These are phyloP conservation scores for Carex pumila DNA, from an alignment of 176 grass and related monocot genomes.

Conservation along the genomic window DNA sequence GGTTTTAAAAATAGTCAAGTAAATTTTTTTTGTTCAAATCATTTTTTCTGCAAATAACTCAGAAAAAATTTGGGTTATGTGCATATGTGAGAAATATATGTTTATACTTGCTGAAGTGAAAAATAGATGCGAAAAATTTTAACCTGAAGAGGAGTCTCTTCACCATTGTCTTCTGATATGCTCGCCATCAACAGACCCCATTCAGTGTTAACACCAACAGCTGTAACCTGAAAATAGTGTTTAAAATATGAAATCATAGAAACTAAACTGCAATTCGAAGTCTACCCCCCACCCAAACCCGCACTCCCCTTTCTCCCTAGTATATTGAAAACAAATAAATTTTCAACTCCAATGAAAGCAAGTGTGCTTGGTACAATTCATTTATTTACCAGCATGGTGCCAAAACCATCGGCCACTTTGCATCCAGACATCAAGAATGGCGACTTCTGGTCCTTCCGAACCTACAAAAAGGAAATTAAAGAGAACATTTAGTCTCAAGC, in stretches of 20 bases:
- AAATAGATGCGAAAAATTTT: slow-evolving; percentile 9
- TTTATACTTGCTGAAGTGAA: neutral
- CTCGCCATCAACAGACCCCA: slow-evolving; percentile 93
- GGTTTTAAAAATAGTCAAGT: neutral
- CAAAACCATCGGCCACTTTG: slow-evolving; percentile 95
- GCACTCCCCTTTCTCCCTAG: neutral
- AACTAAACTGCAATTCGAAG: neutral
- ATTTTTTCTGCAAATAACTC: neutral
- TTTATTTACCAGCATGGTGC: slow-evolving; percentile 76
- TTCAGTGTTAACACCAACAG: slow-evolving; percentile 94
- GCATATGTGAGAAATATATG: neutral
- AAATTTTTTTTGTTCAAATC: neutral
- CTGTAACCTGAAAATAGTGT: slow-evolving; percentile 55
- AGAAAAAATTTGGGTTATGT: neutral
- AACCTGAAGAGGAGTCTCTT: slow-evolving; percentile 98
- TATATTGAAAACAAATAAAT: neutral
- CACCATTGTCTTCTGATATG: slow-evolving; percentile 96
- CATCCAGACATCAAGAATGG: slow-evolving; percentile 97
- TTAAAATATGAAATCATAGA: neutral
- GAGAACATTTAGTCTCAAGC: slow-evolving; percentile 1
- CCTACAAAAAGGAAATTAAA: slow-evolving; percentile 29
- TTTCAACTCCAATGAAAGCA: neutral
- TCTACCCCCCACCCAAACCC: neutral
- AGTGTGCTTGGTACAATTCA: neutral
- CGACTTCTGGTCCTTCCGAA: slow-evolving; percentile 66